phyloP scores from a whole-genome alignment of 2,329 filamentous ascomycete species.

The Pseudocercospora eumusae region DNA sequence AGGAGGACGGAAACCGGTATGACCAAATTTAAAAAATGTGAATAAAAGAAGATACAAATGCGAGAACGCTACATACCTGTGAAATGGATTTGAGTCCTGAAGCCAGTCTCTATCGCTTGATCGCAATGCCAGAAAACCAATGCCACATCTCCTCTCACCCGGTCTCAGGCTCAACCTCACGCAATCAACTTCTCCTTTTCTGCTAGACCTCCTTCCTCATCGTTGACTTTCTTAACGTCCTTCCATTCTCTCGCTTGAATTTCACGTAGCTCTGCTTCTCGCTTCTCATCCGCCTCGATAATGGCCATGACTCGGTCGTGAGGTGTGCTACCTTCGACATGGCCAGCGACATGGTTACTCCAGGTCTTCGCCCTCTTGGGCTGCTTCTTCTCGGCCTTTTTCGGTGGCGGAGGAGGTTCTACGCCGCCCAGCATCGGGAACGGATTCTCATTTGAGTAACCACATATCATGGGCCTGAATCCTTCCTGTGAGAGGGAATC shows the following conservation, averaged over 20 bases:
- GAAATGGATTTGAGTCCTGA: not conserved
- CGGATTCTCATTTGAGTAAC: constrained; percentile 39
- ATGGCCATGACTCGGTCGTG: constrained; percentile 40
- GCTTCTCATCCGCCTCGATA: constrained; percentile 37
- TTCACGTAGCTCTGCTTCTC: constrained; percentile 34
- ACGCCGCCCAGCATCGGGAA: constrained; percentile 40
- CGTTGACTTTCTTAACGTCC: constrained; percentile 28
- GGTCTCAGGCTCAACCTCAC: not conserved
- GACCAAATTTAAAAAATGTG: not conserved
- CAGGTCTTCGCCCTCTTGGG: constrained; percentile 34
- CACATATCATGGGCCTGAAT: constrained; percentile 39
- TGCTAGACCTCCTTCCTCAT: constrained; percentile 6
- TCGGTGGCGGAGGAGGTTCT: constrained; percentile 33
- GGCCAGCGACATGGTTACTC: constrained; percentile 33
- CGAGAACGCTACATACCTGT: constrained; percentile 1
- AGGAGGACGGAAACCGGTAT: not conserved
- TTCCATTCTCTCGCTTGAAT: constrained; percentile 29
- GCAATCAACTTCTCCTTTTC: constrained; percentile 9
- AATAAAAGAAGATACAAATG: not conserved
- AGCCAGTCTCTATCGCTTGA: not conserved
- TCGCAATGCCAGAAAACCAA: not conserved
- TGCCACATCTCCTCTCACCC: too few species aligned
- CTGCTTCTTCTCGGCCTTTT: constrained; percentile 28
- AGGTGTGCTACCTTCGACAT: constrained; percentile 31
- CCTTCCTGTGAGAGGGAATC: constrained; percentile 36